Conservation (phyloP, 306 rosid species). For the Pyrus pyrifolia region DNA sequence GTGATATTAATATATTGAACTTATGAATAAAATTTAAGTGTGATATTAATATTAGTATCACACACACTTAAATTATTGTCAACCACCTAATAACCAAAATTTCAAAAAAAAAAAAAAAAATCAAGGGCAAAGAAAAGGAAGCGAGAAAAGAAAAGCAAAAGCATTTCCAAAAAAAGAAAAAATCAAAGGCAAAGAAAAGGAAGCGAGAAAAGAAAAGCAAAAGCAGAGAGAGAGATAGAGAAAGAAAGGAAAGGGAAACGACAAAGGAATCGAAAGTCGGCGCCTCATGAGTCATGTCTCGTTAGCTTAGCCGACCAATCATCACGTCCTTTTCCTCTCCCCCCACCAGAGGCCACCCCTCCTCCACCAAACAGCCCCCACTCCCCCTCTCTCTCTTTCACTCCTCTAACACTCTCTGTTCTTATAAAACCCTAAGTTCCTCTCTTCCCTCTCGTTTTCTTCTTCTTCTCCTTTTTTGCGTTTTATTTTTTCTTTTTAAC, state of each 20-base stretch:
- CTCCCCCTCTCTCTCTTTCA: background rate
- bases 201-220: background rate
- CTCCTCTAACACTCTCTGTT: background rate
- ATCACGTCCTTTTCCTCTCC: slow-evolving; percentile 40
- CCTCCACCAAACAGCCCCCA: too few relatives aligned
- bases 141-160: background rate
- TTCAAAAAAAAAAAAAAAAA: background rate
- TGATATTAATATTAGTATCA: too few relatives aligned
- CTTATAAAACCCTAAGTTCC: slow-evolving; percentile 10
- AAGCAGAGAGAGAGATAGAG: too few relatives aligned
- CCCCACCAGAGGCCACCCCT: background rate
- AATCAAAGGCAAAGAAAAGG: background rate
- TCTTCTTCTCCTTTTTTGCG: background rate
- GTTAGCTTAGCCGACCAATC: slow-evolving; percentile 63
- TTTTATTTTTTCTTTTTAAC: background rate
- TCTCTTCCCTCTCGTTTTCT: background rate
- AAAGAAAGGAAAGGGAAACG: background rate
- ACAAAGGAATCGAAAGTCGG: slow-evolving; percentile 57
- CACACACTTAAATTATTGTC: too few relatives aligned
- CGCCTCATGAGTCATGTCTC: slow-evolving; percentile 38
- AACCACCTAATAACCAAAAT: background rate
- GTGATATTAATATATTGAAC: too few relatives aligned
- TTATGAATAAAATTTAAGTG: too few relatives aligned
- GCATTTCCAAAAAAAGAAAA: background rate
- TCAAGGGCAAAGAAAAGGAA: background rate